Percentiles rank a stretch among this genome's conserved stretches.
Evolutionary conservation across 2,329 filamentous ascomycete genomes (phyloP).

Genomic region (Bipolaris victoriae): DNA sequence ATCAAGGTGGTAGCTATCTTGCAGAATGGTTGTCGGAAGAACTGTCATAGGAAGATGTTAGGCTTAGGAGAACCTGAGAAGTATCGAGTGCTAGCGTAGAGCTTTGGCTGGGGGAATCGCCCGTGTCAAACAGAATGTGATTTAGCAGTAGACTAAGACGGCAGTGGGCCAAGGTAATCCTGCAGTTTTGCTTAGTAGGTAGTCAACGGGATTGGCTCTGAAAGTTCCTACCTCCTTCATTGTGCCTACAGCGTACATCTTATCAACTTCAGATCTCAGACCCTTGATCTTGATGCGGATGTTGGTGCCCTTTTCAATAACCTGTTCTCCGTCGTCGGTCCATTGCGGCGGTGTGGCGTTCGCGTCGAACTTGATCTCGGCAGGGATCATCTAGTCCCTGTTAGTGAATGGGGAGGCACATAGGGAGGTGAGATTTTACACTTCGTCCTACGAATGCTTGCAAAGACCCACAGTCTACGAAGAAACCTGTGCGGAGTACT

Average conservation of each 20-base stretch:
- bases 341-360: conserved; percentile 97
- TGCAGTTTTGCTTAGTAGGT: conserved; percentile 28
- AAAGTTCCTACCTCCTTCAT: conserved; percentile 73
- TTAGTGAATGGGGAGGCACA: conserved; percentile 22
- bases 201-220: conserved; percentile 1
- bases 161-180: conserved; percentile 50
- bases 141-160: conserved; percentile 29
- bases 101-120: neutral
- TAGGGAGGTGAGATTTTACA: conserved; percentile 60
- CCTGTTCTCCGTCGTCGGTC: conserved; percentile 91
- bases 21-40: neutral
- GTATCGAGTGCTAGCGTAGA: neutral
- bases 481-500: conserved; percentile 92
- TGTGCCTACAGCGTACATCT: conserved; percentile 96
- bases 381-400: conserved; percentile 76
- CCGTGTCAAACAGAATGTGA: neutral
- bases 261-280: conserved; percentile 88
- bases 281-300: conserved; percentile 94
- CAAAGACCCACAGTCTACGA: conserved; percentile 79
- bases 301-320: conserved; percentile 92
- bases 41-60: neutral
- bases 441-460: conserved; percentile 80
- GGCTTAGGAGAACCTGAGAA: neutral
- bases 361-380: conserved; percentile 90
- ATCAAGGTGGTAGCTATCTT: neutral